A percentile compares a stretch with the other conserved stretches of the same genome.
Evolutionary conservation across 306 rosid species (phyloP).

Genomic region (Rosa persica): DNA sequence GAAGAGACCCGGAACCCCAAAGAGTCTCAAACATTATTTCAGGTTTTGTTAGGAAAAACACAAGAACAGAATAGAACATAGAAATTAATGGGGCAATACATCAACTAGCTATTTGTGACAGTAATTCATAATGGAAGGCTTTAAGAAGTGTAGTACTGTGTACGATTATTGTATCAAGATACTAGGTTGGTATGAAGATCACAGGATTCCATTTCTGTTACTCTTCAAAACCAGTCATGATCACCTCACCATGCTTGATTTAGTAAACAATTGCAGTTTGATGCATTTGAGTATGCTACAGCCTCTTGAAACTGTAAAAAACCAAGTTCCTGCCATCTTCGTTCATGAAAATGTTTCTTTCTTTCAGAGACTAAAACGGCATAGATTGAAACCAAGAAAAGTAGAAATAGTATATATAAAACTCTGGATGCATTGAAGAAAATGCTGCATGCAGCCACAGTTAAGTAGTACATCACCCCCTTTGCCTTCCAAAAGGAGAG

Average conservation of each 20-base stretch:
- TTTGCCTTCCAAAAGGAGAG: neutral
- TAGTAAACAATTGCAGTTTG: neutral
- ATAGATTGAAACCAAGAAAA: conserved; percentile 22
- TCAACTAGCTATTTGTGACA: too few species aligned
- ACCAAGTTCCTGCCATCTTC: conserved; percentile 1
- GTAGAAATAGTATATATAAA: conserved; percentile 14
- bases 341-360: conserved; percentile 17
- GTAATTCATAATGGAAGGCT: too few species aligned
- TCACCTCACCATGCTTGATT: neutral
- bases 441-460: conserved; percentile 32
- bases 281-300: conserved; percentile 2
- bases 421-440: conserved; percentile 41
- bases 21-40: too few species aligned
- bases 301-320: conserved; percentile 3
- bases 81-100: too few species aligned
- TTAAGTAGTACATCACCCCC: conserved; percentile 15
- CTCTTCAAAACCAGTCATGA: neutral
- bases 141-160: neutral
- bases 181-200: neutral
- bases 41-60: too few species aligned
- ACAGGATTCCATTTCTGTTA: neutral
- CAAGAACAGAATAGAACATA: too few species aligned
- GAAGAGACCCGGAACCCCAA: too few species aligned
- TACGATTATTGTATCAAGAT: neutral
- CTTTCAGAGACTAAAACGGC: conserved; percentile 3